Base-by-base conservation (phyloP, 345 rosid species). In the Acer yangbiense region DNA sequence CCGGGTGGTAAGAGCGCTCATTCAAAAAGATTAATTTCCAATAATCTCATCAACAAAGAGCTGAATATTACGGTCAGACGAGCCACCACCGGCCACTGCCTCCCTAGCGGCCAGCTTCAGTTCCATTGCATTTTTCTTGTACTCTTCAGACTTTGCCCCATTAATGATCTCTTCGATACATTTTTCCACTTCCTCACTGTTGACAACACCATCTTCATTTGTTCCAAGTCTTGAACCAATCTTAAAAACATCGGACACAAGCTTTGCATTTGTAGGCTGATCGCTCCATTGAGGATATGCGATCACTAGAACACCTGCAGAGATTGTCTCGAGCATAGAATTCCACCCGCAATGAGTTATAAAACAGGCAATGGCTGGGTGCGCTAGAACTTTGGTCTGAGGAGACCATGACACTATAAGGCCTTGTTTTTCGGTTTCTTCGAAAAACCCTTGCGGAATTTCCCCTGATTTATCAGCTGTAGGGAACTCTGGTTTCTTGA, bases 301-400 rank as follows among this genome's bases (percentile, higher is more conserved):
- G 2, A 90, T 76, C 27, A 87, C 82, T 5, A 90, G 91, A 57
- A 88, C 82, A 6, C 90, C 91, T 0, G 88, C 78, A 2, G 14
- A 72, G 2, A 84, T 71, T 3, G 88, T 74, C 75, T 90, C 91
- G 23, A 82, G 41, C 73, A 80, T 12, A 11, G 93, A 90, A 68
- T 85, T 90, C 91, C 90, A 90, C 4, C 93, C 93, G 23, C 93
- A 88, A 29, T 88, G 93, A 0, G 89, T 90, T 16, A 90, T 55
- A 23, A 88, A 90, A 58, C 93, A 87, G 0, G 80, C 84, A 23
- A 83, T 35, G 1, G 89, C 72, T 9, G 81, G 81, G 74, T 90
- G 89, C 14, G 83, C 76, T 58, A 90, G 63, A 57, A 87, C 86
- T 76, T 84, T 80, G 2, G 83, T 72, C 64, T 90, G 93, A 18